Base-by-base conservation (phyloP, 75 land plant genomes). In the Ceratopteris richardii region DNA sequence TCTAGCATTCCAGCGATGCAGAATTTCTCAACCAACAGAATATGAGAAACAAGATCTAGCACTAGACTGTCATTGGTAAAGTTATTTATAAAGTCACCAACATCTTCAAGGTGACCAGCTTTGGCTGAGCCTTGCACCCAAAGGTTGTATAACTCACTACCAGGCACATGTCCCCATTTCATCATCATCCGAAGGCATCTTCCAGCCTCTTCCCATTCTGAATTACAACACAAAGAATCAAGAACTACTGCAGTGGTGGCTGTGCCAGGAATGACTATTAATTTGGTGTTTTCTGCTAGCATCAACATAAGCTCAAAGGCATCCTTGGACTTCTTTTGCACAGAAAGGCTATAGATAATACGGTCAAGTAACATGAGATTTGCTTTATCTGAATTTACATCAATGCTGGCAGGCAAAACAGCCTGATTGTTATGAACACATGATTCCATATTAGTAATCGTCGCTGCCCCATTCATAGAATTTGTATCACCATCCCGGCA, bases 121-220 rank as follows among this genome's bases (percentile, higher is more conserved):
- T 52, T 52, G 54, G 7, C 18, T 4, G 54, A 22, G 13, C 54
- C 54, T 24, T 52, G 54, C 2, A 52, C 28, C 54, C 54, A 52
- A 3, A 28, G 7, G 14, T 52, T 23, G 29, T 52, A 52, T 9
- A 52, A 2, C 14, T 52, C 25, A 3, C 22, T 2, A 2, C 14
- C 28, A 23, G 54, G 54, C 28, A 26, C 5, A 28, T 52, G 54
- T 11, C 54, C 54, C 54, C 25, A 24, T 14, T 52, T 7, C 54
- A 52, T 52, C 54, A 52, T 52, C 54, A 24, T 22, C 28, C 54
- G 22, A 25, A 52, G 14, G 27, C 14, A 11, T 3, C 5, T 2
- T 14, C 25, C 54, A 52, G 54, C 54, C 24, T 21, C 54, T 23
- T 52, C 54, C 24, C 28, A 52, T 6, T 2, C 16, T 1, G 14